phyloP scores from a whole-genome alignment of 2,329 filamentous ascomycete species.

The Mycocentrospora acerina region DNA sequence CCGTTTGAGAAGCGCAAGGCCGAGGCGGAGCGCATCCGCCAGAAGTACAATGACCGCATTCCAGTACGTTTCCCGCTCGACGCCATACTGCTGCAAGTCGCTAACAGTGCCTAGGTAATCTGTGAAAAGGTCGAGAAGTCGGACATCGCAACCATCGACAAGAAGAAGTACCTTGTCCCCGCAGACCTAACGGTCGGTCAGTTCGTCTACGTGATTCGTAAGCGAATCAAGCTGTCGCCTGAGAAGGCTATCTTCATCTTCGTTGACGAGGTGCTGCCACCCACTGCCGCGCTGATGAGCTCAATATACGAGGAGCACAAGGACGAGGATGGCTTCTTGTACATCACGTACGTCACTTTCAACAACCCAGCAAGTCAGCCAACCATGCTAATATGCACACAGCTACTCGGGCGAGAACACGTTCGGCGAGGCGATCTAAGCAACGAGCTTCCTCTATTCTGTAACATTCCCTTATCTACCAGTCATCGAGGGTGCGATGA shows the following conservation, averaged over 20 bases:
- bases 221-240: slow-evolving; percentile 98
- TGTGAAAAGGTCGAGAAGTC: slow-evolving; percentile 68
- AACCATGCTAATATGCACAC: slow-evolving; percentile 24
- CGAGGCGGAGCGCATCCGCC: slow-evolving; percentile 97
- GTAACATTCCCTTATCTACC: slow-evolving; percentile 16
- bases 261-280: slow-evolving; percentile 95
- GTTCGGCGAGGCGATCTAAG: slow-evolving; percentile 65
- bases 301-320: slow-evolving; percentile 99
- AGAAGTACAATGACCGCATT: slow-evolving; percentile 98
- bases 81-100: slow-evolving; percentile 5
- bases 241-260: slow-evolving; percentile 99
- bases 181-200: slow-evolving; percentile 97
- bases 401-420: slow-evolving; percentile 99
- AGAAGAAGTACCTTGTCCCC: slow-evolving; percentile 99
- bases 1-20: slow-evolving; percentile 99
- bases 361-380: not conserved
- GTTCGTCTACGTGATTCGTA: slow-evolving; percentile 99
- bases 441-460: slow-evolving; percentile 7
- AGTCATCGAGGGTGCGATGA: slow-evolving; percentile 25
- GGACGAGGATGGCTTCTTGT: slow-evolving; percentile 83
- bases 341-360: slow-evolving; percentile 75
- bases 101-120: slow-evolving; percentile 67
- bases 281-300: slow-evolving; percentile 97
- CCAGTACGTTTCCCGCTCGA: slow-evolving; percentile 66
- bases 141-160: slow-evolving; percentile 99